phyloP scores from a whole-genome alignment of 202 grass and related monocot species.

The Bolboschoenoplectus hybrid region DNA sequence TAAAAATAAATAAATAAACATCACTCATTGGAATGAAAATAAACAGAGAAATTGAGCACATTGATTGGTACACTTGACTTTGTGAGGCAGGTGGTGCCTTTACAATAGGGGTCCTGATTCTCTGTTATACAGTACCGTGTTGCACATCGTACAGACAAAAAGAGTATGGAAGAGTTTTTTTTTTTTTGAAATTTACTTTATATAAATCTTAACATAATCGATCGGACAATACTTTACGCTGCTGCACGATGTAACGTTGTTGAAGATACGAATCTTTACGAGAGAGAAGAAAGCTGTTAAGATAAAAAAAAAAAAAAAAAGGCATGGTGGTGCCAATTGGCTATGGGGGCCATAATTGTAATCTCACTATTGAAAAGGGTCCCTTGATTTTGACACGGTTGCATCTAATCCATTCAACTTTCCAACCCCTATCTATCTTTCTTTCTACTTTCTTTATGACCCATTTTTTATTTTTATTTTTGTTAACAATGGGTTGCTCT shows the following conservation, averaged over 20 bases:
- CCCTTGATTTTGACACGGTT: slow-evolving; percentile 40
- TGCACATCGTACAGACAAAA: too few species aligned
- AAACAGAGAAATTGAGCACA: slow-evolving; percentile 4
- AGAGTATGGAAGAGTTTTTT: too few species aligned
- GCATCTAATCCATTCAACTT: slow-evolving; percentile 8
- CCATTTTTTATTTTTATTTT: background rate
- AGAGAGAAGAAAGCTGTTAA: slow-evolving; percentile 4
- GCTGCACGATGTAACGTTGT: too few species aligned
- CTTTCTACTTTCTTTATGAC: background rate
- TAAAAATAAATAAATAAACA: background rate
- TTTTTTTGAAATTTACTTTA: too few species aligned
- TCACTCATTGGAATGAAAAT: background rate
- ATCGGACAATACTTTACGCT: too few species aligned
- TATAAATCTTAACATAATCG: too few species aligned
- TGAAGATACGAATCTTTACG: too few species aligned
- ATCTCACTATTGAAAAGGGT: slow-evolving; percentile 39
- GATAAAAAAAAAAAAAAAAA: background rate
- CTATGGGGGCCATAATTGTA: slow-evolving; percentile 25
- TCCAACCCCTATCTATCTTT: slow-evolving; percentile 19
- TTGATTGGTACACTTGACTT: slow-evolving; percentile 20
- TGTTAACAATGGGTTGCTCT: slow-evolving; percentile 10
- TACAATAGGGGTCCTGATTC: background rate
- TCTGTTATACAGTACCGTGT: too few species aligned
- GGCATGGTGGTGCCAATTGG: background rate
- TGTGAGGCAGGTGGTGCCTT: background rate